Evolutionary conservation across 2,329 filamentous ascomycete genomes (phyloP), one percentile per base, ranked within the genome.

Genomic region (Cylindrodendrum hubeiense): DNA sequence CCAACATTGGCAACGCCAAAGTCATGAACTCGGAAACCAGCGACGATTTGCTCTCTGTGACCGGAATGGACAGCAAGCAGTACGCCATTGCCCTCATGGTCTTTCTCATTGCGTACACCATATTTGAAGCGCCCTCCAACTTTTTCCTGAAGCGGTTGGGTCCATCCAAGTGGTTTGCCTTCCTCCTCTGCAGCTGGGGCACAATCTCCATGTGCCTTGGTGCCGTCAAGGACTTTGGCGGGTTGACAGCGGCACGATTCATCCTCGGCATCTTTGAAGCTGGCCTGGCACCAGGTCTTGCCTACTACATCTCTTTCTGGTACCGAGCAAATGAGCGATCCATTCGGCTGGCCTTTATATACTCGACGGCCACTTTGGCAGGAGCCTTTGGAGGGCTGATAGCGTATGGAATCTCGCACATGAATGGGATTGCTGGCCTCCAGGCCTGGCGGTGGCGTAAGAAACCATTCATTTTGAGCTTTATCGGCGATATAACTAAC

Each of bases 321-420:
- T 93, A 93, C 77, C 89, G 85, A 17, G 87, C 87, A 65, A 85
- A 87, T n/a, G 91, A 94, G 78, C 84, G 91, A 7, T 90, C 89
- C 1, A 77, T 93, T 5, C 86, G 77, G 2, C 88, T 93, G 1
- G 90, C 90, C 3, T 88, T 91, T 61, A 86, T 93, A 0, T 88
- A 93, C 67, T 86, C 89, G 15, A 87, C 83, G 12, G 88, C 90
- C 1, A 91, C 91, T 0, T 81, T 93, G 0, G 90, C 90, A 0
- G 91, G 91, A 4, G 91, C 91, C 1, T 92, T 88, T 67, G 90
- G 91, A 2, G 91, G 91, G 1, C 83, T 92, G 0, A 86, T 93
- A 4, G 91, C 91, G 0, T 93, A 90, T 60, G 90, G 84, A 0
- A 90, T 93, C 56, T 89, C 89, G 0, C 88, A 90, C 70, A 90